Evolutionary conservation across 306 rosid species (phyloP), one percentile per base, ranked within the genome.

Genomic region (Rosa chinensis): DNA sequence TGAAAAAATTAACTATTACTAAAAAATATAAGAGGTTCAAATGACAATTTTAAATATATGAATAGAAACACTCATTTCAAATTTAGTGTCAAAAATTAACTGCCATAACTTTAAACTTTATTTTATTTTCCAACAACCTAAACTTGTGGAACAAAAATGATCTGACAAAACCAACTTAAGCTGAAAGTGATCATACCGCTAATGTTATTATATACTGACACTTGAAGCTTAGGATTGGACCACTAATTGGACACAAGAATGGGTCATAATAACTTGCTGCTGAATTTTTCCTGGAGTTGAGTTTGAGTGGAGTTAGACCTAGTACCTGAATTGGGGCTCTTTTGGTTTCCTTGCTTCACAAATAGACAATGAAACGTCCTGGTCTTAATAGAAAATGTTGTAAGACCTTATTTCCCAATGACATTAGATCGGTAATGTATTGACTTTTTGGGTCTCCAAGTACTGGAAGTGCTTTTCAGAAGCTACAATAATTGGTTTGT

Each of bases 331-430:
- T 73, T 85, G 80, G 90, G 84, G 66, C 78, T 52, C 5, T 25
- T 62, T 48, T 75, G 47, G 74, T 77, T 63, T n/a, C 52, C 62
- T 50, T 43, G 37, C 82, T 13, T 16, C 1, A 32, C 8, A 77
- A 84, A 80, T 77, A 56, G 96, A 87, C 93, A 64, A 23, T 20
- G 20, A 81, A 87, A 83, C 93, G 82, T 79, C 86, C 77, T 48
- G 42, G 62, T 55, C 78, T 83, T 45, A 45, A 53, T 50, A 58
- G 91, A 90, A 81, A 89, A 87, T 75, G 77, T 44, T 47, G 69
- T 39, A 17, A 66, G 48, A 91, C 88, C 93, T 78, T 28, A 82
- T 79, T 80, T 49, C 59, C 70, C 18, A 39, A 76, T 20, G 86
- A 88, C 89, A 53, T 43, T 58, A 44, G 78, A 79, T 75, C 81